A percentile compares a stretch with the other conserved stretches of the same genome.
Conservation (phyloP, 208 protist species). For the Leishmania mexicana region DNA sequence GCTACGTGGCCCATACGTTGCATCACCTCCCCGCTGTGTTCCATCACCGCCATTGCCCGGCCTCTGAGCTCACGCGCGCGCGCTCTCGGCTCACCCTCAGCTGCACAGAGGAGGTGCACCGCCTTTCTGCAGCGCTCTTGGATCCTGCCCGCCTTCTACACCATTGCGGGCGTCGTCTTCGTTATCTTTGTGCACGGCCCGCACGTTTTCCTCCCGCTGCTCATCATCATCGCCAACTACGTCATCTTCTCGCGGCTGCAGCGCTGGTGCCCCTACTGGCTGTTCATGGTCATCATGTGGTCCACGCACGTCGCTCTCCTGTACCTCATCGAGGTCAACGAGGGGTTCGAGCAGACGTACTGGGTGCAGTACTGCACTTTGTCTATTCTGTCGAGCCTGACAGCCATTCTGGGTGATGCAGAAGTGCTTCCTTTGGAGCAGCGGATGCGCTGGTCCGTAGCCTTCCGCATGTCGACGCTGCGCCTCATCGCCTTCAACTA, state of each 20-base stretch:
- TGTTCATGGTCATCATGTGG: slow-evolving; percentile 66
- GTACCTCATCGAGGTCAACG: slow-evolving; percentile 32
- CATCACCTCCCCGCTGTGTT: background rate
- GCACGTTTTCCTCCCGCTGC: slow-evolving; percentile 33
- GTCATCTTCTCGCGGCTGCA: slow-evolving; percentile 40
- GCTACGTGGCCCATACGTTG: no score
- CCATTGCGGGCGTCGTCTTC: slow-evolving; percentile 24
- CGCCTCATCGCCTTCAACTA: slow-evolving; percentile 86
- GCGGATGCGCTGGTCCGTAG: slow-evolving; percentile 58
- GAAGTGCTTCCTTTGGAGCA: no score
- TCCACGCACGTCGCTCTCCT: slow-evolving; percentile 36
- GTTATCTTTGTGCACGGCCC: slow-evolving; percentile 34
- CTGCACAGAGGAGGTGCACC: background rate
- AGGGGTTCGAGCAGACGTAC: slow-evolving; percentile 32
- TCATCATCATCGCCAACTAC: slow-evolving; percentile 41
- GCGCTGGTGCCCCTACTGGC: slow-evolving; percentile 40
- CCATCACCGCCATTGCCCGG: no score
- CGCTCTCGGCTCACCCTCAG: background rate
- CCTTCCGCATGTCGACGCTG: slow-evolving; percentile 79
- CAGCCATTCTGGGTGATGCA: slow-evolving; percentile 6
- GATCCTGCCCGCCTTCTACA: slow-evolving; percentile 27
- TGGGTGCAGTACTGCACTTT: slow-evolving; percentile 25
- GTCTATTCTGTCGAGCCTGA: background rate
- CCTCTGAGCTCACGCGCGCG: background rate
- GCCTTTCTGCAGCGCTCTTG: background rate